Conservation (phyloP, 2,329 filamentous ascomycete species). For the Aspergillus quadrilineatus region DNA sequence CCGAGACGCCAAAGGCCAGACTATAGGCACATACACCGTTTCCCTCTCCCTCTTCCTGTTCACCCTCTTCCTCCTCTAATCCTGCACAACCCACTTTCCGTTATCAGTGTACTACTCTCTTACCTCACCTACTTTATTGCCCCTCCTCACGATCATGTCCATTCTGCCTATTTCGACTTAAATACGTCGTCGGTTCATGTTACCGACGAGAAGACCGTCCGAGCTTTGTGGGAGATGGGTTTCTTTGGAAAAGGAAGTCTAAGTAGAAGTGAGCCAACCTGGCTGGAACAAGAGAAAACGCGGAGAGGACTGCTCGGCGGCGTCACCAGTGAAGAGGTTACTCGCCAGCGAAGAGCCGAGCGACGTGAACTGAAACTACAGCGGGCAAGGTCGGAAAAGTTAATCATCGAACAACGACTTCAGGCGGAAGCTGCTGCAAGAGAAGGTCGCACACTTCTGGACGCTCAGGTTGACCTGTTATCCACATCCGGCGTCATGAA, state of each 20-base stretch:
- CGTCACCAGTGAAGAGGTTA: constrained; percentile 79
- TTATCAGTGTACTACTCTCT: constrained; percentile 74
- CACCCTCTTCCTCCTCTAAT: constrained; percentile 86
- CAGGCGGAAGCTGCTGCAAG: constrained; percentile 51
- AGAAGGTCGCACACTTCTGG: constrained; percentile 23
- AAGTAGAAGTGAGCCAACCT: constrained; percentile 91
- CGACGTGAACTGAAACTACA: constrained; percentile 85
- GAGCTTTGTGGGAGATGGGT: constrained; percentile 89
- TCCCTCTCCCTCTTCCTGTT: constrained; percentile 75
- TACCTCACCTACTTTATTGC: constrained; percentile 72
- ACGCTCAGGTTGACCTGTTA: constrained; percentile 16
- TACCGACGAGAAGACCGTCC: constrained; percentile 70
- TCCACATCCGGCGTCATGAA: constrained; percentile 20
- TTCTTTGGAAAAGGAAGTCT: constrained; percentile 95
- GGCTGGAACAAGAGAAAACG: constrained; percentile 80
- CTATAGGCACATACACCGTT: constrained; percentile 74
- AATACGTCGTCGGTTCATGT: constrained; percentile 82
- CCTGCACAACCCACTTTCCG: constrained; percentile 85
- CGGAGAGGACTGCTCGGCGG: constrained; percentile 63
- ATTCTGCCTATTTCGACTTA: constrained; percentile 76
- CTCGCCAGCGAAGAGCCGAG: constrained; percentile 72
- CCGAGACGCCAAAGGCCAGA: constrained; percentile 48
- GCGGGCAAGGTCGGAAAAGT: constrained; percentile 80
- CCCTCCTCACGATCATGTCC: constrained; percentile 60
- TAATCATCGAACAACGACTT: constrained; percentile 73